These are phyloP conservation scores for Coprinellus micaceus DNA, from an alignment of 768 basidiomycete genomes.

Conservation along the genomic window DNA sequence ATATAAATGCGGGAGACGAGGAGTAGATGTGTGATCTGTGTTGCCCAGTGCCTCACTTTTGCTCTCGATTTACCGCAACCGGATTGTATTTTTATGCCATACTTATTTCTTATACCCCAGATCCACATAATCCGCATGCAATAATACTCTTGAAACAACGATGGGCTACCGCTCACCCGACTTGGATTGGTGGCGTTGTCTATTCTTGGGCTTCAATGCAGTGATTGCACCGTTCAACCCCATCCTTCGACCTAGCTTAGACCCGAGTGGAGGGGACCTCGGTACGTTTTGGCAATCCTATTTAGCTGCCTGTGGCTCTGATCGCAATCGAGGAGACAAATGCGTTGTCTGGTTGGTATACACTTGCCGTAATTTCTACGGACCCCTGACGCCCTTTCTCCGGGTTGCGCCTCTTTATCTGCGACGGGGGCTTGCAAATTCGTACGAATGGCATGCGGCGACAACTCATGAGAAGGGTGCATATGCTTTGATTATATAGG, in stretches of 20 bases:
- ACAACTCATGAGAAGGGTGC: neutral
- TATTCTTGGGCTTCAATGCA: too few relatives aligned
- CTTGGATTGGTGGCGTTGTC: too few relatives aligned
- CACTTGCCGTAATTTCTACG: too few relatives aligned
- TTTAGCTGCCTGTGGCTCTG: too few relatives aligned
- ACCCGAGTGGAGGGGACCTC: too few relatives aligned
- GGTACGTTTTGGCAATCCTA: too few relatives aligned
- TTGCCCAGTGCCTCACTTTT: neutral
- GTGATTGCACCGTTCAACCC: too few relatives aligned
- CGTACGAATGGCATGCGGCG: neutral
- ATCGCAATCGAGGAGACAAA: neutral
- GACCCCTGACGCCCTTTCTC: neutral
- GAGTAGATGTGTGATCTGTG: conserved; percentile 2
- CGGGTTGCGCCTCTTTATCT: neutral
- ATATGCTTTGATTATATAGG: neutral
- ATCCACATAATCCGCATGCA: neutral
- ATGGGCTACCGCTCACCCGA: too few relatives aligned
- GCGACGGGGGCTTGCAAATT: neutral
- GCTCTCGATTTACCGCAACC: neutral
- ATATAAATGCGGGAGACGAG: conserved; percentile 15
- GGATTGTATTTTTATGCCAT: conserved; percentile 1
- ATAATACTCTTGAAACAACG: too few relatives aligned
- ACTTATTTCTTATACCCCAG: neutral
- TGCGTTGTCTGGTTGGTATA: neutral
- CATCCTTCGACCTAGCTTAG: too few relatives aligned